Percentiles rank a stretch among this genome's conserved stretches.
Conservation (phyloP, 768 basidiomycete species). For the Nidularia sp. region DNA sequence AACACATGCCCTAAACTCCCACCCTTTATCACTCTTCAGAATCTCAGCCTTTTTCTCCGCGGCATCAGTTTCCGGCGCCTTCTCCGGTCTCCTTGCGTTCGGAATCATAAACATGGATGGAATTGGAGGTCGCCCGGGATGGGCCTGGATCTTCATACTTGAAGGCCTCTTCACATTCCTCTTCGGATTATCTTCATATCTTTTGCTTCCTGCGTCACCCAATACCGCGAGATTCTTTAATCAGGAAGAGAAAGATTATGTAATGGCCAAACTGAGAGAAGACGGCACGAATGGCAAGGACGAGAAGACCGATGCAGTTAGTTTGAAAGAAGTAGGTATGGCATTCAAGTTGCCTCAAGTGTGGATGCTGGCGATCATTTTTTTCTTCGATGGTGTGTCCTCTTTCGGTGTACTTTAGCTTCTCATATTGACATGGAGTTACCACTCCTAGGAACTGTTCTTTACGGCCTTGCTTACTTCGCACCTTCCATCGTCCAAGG, state of each 20-base stretch:
- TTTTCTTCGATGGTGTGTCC: slow-evolving; percentile 50
- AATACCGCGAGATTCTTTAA: slow-evolving; percentile 45
- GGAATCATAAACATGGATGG: slow-evolving; percentile 66
- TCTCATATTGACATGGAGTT: not conserved
- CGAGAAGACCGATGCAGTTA: slow-evolving; percentile 40
- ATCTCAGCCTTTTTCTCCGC: slow-evolving; percentile 47
- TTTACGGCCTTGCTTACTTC: slow-evolving; percentile 54
- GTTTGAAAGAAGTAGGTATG: slow-evolving; percentile 50
- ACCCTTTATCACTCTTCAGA: slow-evolving; percentile 27
- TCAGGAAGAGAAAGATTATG: slow-evolving; percentile 42
- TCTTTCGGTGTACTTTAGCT: not conserved
- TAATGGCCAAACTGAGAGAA: slow-evolving; percentile 28
- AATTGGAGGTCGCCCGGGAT: slow-evolving; percentile 47
- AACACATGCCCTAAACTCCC: not conserved
- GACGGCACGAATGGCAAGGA: slow-evolving; percentile 12
- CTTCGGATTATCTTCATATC: slow-evolving; percentile 49
- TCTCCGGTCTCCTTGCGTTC: slow-evolving; percentile 65
- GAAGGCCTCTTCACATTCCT: slow-evolving; percentile 63
- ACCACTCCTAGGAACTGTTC: slow-evolving; percentile 27
- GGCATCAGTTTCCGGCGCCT: slow-evolving; percentile 59
- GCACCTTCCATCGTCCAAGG: slow-evolving; percentile 66
- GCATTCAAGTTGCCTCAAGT: slow-evolving; percentile 52
- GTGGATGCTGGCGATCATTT: slow-evolving; percentile 41
- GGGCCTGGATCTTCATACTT: slow-evolving; percentile 69
- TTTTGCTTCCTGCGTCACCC: slow-evolving; percentile 43